A percentile compares a stretch with the other conserved stretches of the same genome.
Evolutionary conservation across 75 land plant species (phyloP).

Genomic region (Isoetes taiwanensis): DNA sequence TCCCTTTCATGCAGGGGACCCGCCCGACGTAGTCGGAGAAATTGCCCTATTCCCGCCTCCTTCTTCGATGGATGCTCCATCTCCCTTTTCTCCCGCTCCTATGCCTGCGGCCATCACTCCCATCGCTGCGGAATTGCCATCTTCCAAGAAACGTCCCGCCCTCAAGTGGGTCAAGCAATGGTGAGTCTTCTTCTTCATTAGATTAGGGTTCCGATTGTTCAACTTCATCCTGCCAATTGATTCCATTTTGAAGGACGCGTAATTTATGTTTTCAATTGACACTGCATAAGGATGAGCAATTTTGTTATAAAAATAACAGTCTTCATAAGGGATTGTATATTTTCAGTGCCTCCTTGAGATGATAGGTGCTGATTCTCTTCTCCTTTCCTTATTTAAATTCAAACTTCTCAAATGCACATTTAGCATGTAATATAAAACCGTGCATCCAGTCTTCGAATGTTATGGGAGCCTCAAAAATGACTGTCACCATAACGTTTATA

Average conservation of each 20-base stretch:
- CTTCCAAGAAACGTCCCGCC: background rate
- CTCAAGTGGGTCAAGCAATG: constrained; percentile 17
- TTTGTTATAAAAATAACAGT: background rate
- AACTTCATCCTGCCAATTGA: background rate
- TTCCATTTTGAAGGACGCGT: background rate
- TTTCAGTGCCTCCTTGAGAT: background rate
- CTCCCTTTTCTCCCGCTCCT: constrained; percentile 1
- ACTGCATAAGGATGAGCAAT: background rate
- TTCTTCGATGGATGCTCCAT: constrained; percentile 8
- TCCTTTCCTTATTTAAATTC: too few relatives aligned
- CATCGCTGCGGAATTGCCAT: background rate
- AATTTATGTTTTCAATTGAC: background rate
- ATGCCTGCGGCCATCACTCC: background rate
- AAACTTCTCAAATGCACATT: too few relatives aligned
- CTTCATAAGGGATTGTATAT: background rate
- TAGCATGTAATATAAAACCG: too few relatives aligned
- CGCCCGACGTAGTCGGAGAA: too few relatives aligned
- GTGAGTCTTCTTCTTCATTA: background rate
- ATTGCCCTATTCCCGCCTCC: too few relatives aligned
- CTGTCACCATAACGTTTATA: too few relatives aligned
- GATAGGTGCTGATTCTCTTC: background rate
- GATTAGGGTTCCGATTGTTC: background rate
- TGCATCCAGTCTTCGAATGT: too few relatives aligned
- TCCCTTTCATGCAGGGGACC: too few relatives aligned
- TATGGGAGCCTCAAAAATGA: too few relatives aligned